phyloP scores from a whole-genome alignment of 2,329 filamentous ascomycete genomes.

The Clarireedia monteithiana region DNA sequence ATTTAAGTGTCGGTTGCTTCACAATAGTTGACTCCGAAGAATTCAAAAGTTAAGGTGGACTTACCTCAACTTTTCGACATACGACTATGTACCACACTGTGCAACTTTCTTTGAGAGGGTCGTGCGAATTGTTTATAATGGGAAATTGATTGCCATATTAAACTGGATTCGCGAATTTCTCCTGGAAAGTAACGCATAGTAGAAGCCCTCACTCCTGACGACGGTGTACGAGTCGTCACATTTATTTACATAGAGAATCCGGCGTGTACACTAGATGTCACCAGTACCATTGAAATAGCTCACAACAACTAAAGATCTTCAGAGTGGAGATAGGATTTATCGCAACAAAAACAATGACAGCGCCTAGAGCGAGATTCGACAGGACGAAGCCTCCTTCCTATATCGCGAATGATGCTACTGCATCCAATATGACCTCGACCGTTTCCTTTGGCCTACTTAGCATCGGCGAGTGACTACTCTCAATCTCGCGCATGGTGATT shows the following conservation, averaged over 20 bases:
- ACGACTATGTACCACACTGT: neutral
- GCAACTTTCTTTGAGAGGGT: neutral
- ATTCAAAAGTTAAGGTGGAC: neutral
- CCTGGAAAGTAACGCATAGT: no score
- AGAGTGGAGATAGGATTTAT: no score
- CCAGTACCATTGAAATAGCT: no score
- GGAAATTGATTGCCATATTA: neutral
- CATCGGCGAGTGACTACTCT: constrained; percentile 37
- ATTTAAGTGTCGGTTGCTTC: neutral
- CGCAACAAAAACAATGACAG: neutral
- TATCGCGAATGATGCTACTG: constrained; percentile 26
- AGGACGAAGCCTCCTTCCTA: neutral
- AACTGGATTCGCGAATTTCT: neutral
- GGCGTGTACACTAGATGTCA: no score
- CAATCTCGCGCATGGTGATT: constrained; percentile 32
- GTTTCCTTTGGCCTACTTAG: constrained; percentile 34
- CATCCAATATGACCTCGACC: constrained; percentile 31
- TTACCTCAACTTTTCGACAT: neutral
- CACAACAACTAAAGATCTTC: no score
- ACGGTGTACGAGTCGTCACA: no score
- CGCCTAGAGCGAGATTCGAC: neutral
- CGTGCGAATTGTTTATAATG: neutral
- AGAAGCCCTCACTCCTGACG: no score
- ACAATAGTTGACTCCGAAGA: neutral
- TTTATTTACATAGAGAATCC: no score